These are phyloP conservation scores for Bipolaris cookei DNA, from an alignment of 2,329 filamentous ascomycete species.

Conservation along the genomic window DNA sequence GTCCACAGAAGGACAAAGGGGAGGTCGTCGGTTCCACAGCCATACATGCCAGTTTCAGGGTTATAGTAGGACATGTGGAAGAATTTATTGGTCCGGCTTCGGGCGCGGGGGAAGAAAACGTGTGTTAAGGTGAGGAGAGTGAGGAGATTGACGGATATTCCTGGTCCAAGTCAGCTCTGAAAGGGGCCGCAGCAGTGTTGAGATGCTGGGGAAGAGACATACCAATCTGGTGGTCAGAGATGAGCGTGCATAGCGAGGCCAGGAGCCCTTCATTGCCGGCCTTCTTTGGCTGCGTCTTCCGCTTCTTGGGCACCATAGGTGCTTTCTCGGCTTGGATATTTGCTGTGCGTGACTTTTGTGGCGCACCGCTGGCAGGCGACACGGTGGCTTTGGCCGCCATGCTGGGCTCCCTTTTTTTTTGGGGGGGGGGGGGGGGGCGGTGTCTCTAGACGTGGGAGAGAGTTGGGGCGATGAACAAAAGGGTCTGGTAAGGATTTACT, in stretches of 20 bases:
- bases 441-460: background rate
- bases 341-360: conserved; percentile 15
- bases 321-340: conserved; percentile 20
- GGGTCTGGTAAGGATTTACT: background rate
- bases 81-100: conserved; percentile 82
- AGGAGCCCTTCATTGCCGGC: conserved; percentile 67
- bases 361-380: conserved; percentile 19
- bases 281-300: conserved; percentile 52
- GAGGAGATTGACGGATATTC: conserved; percentile 84
- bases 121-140: conserved; percentile 83
- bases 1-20: conserved; percentile 80
- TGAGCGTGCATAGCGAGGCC: conserved; percentile 69
- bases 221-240: conserved; percentile 83
- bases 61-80: conserved; percentile 87
- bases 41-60: conserved; percentile 70
- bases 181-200: background rate
- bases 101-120: conserved; percentile 78
- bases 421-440: background rate
- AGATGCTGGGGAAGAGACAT: conserved; percentile 46
- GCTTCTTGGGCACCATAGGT: conserved; percentile 22
- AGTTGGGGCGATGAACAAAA: background rate
- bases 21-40: conserved; percentile 78
- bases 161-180: conserved; percentile 52
- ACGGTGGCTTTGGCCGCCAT: conserved; percentile 26
- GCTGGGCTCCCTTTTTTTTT: conserved; percentile 11